Conservation (phyloP, 768 basidiomycete genomes). For the Cystobasidiopsis lactophilus region DNA sequence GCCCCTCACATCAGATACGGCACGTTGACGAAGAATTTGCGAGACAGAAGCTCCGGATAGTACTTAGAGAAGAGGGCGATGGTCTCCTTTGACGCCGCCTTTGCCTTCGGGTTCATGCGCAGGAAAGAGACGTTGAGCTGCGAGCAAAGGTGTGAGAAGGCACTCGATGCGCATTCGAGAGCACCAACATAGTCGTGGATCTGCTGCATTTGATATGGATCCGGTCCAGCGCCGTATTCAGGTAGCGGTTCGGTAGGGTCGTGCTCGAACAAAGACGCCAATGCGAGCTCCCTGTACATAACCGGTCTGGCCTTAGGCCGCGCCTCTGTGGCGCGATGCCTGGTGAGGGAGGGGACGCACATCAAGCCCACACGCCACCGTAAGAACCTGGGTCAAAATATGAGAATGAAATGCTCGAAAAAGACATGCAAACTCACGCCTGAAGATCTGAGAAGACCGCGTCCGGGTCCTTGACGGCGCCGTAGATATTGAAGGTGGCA, state of each 20-base stretch:
- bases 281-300: too few relatives aligned
- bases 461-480: constrained; percentile 9
- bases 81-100: constrained; percentile 7
- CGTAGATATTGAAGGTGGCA: constrained; percentile 15
- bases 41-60: constrained; percentile 13
- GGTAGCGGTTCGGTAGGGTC: constrained; percentile 5
- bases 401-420: not conserved
- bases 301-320: too few relatives aligned
- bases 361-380: constrained; percentile 12
- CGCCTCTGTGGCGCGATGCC: too few relatives aligned
- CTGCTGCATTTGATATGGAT: constrained; percentile 13
- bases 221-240: constrained; percentile 5
- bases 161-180: not conserved
- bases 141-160: not conserved
- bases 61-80: constrained; percentile 10
- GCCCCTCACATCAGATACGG: constrained; percentile 2
- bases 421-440: constrained; percentile 1
- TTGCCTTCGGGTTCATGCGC: constrained; percentile 11
- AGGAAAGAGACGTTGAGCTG: constrained; percentile 7
- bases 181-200: constrained; percentile 10
- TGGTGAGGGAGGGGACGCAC: constrained; percentile 5
- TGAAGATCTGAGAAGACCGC: constrained; percentile 12
- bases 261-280: not conserved
- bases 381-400: constrained; percentile 6
- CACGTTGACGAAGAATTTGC: constrained; percentile 11